phyloP scores from a whole-genome alignment of 768 basidiomycete species.

The Tephrocybe sp. region DNA sequence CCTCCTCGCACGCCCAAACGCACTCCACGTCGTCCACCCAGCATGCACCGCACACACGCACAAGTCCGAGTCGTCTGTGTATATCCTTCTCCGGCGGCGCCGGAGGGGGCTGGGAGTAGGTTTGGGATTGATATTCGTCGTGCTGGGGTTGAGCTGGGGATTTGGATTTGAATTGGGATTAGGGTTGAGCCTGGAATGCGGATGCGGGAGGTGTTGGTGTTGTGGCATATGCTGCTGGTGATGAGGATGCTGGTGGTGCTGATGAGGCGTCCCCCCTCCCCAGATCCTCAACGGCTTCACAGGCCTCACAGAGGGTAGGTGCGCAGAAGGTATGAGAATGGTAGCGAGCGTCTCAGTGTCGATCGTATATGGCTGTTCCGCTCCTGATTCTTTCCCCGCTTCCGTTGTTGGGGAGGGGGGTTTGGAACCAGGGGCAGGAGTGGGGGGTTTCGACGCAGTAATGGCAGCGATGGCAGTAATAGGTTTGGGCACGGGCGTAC shows the following conservation, averaged over 20 bases:
- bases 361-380: slow-evolving; percentile 24
- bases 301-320: slow-evolving; percentile 44
- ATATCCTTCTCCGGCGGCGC: slow-evolving; percentile 43
- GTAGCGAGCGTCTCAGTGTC: slow-evolving; percentile 49
- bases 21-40: slow-evolving; percentile 54
- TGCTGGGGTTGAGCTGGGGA: too few species aligned
- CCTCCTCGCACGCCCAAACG: slow-evolving; percentile 35
- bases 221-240: too few species aligned
- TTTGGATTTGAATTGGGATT: too few species aligned
- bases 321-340: slow-evolving; percentile 58
- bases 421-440: slow-evolving; percentile 3
- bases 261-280: slow-evolving; percentile 65
- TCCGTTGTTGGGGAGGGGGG: slow-evolving; percentile 2
- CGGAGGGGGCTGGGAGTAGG: slow-evolving; percentile 17
- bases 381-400: slow-evolving; percentile 6
- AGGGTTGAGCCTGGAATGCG: too few species aligned
- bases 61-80: slow-evolving; percentile 78
- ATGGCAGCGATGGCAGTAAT: too few species aligned
- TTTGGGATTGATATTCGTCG: too few species aligned
- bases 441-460: too few species aligned
- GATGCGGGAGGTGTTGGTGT: too few species aligned
- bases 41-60: slow-evolving; percentile 70
- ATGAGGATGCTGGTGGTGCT: too few species aligned
- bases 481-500: too few species aligned
- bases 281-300: slow-evolving; percentile 54